Conservation (phyloP, 495 filamentous ascomycete species). For the Paragyromitra xinjiangensis region DNA sequence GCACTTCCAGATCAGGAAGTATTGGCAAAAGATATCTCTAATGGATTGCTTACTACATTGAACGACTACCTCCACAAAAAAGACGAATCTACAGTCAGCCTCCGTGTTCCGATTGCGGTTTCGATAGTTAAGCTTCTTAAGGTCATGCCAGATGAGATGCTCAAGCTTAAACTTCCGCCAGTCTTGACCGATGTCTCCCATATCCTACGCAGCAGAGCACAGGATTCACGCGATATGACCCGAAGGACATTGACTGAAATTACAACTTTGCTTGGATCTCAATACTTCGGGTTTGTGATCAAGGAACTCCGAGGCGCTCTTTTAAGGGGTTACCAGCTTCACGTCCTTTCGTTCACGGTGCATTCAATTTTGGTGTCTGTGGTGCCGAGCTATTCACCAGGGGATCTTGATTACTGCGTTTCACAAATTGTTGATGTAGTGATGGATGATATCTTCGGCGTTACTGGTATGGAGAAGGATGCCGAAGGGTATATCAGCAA, state of each 20-base stretch:
- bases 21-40: slow-evolving; percentile 75
- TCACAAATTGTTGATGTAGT: slow-evolving; percentile 78
- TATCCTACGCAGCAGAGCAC: slow-evolving; percentile 85
- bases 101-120: slow-evolving; percentile 86
- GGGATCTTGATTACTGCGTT: slow-evolving; percentile 89
- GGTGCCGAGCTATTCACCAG: slow-evolving; percentile 76
- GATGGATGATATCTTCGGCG: slow-evolving; percentile 97
- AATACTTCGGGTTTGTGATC: slow-evolving; percentile 88
- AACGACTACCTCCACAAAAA: slow-evolving; percentile 87
- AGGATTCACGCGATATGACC: slow-evolving; percentile 89
- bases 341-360: slow-evolving; percentile 93
- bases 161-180: slow-evolving; percentile 76
- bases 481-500: slow-evolving; percentile 92
- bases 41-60: slow-evolving; percentile 78
- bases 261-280: slow-evolving; percentile 76
- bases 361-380: slow-evolving; percentile 86
- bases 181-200: slow-evolving; percentile 91
- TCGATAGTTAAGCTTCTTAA: slow-evolving; percentile 85
- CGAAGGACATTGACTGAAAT: slow-evolving; percentile 87
- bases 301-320: slow-evolving; percentile 88
- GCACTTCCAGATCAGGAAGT: slow-evolving; percentile 75
- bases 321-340: slow-evolving; percentile 85
- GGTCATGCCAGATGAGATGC: slow-evolving; percentile 74
- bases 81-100: slow-evolving; percentile 89
- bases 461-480: slow-evolving; percentile 96